Conservation (phyloP, 768 basidiomycete species). For the Pleurotus pulmonarius region DNA sequence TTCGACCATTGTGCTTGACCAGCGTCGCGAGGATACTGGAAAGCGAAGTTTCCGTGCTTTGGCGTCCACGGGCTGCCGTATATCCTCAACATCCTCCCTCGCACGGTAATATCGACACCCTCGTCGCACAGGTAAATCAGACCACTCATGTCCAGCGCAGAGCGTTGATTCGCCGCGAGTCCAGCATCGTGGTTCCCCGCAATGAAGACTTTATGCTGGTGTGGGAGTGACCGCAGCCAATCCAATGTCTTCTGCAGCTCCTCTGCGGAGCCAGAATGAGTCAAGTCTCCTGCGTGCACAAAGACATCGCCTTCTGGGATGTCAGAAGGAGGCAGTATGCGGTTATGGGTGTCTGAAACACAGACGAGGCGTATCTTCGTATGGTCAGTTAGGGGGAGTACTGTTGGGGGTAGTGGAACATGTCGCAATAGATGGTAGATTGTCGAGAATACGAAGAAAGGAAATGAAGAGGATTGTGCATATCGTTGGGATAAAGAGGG, state of each 20-base stretch:
- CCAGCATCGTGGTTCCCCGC: constrained; percentile 40
- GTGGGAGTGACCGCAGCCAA: constrained; percentile 23
- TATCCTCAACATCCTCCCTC: constrained; percentile 24
- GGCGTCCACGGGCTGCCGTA: constrained; percentile 39
- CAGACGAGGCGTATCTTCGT: too few relatives aligned
- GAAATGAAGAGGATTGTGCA: too few relatives aligned
- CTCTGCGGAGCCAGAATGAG: constrained; percentile 27
- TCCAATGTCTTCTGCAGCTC: constrained; percentile 26
- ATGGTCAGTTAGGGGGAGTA: too few relatives aligned
- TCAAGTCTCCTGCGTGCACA: constrained; percentile 38
- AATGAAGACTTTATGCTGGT: constrained; percentile 36
- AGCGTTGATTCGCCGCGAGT: constrained; percentile 13
- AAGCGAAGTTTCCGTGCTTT: constrained; percentile 26
- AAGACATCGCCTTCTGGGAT: constrained; percentile 7
- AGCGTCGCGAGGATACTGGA: constrained; percentile 29
- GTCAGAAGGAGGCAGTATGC: too few relatives aligned
- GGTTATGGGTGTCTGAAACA: too few relatives aligned
- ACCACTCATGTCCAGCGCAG: constrained; percentile 10
- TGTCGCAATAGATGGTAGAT: too few relatives aligned
- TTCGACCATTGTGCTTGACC: background rate
- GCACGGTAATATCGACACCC: constrained; percentile 21
- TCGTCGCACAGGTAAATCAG: constrained; percentile 36
- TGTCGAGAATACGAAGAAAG: too few relatives aligned
- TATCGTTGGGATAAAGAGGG: too few relatives aligned
- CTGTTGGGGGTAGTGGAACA: too few relatives aligned